Evolutionary conservation across 352 stramenopile genomes (phyloP).

Genomic region (Globisporangium cederbergense): DNA sequence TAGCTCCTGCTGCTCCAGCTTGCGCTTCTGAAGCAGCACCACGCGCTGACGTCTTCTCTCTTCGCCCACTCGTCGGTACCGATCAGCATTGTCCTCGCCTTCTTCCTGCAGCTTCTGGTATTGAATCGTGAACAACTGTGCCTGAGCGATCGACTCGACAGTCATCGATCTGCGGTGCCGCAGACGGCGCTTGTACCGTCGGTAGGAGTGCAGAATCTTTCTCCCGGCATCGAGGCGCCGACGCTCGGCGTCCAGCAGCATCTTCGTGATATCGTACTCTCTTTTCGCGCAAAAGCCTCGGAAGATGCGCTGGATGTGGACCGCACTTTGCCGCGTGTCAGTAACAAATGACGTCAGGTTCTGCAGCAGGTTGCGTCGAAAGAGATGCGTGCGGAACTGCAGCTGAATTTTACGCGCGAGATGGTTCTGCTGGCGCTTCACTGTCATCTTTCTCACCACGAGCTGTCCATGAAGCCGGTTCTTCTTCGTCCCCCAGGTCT

Average conservation of each 20-base stretch:
- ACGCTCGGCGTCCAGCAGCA: constrained; percentile 21
- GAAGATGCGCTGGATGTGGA: constrained; percentile 57
- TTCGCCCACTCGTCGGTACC: constrained; percentile 49
- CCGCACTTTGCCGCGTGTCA: constrained; percentile 24
- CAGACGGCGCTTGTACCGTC: constrained; percentile 38
- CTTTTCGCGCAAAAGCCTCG: constrained; percentile 43
- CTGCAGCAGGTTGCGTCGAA: constrained; percentile 27
- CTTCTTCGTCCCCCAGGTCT: constrained; percentile 25
- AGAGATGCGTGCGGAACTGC: constrained; percentile 43
- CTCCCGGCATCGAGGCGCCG: constrained; percentile 22
- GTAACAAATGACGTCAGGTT: constrained; percentile 35
- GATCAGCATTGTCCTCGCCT: constrained; percentile 23
- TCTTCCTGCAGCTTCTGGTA: constrained; percentile 34
- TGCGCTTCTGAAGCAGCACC: constrained; percentile 44
- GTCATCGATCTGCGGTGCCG: constrained; percentile 52
- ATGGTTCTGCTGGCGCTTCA: constrained; percentile 35
- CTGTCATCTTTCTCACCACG: constrained; percentile 38
- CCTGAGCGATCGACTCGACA: constrained; percentile 49
- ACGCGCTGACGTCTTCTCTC: constrained; percentile 51
- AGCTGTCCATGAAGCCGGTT: constrained; percentile 52
- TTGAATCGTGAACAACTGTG: constrained; percentile 42
- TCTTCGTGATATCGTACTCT: constrained; percentile 25
- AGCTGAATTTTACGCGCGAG: constrained; percentile 50
- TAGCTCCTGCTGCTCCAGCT: constrained; percentile 46
- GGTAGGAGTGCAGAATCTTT: constrained; percentile 41